A percentile compares a stretch with the other conserved stretches of the same genome.
These are phyloP conservation scores for Lolium multiflorum DNA, from an alignment of 176 grass and related monocot genomes.

Conservation along the genomic window DNA sequence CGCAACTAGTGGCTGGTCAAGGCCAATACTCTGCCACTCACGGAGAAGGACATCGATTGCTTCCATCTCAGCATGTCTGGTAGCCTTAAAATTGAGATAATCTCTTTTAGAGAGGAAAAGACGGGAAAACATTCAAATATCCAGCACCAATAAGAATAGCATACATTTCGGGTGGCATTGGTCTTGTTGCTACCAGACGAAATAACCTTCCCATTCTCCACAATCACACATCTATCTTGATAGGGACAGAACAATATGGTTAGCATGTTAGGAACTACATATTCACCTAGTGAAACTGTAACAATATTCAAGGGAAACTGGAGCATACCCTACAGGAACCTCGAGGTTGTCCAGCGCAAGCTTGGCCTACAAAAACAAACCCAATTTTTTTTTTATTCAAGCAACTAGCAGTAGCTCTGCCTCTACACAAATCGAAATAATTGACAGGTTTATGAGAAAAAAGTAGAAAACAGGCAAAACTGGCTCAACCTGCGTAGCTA, in stretches of 20 bases:
- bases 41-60: slow-evolving; percentile 75
- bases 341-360: slow-evolving; percentile 84
- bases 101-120: neutral
- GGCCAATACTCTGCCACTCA: slow-evolving; percentile 79
- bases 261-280: neutral
- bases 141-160: slow-evolving; percentile 5
- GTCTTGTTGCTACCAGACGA: slow-evolving; percentile 81
- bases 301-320: slow-evolving; percentile 14
- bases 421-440: neutral
- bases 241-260: slow-evolving; percentile 9
- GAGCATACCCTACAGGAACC: slow-evolving; percentile 83
- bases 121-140: slow-evolving; percentile 10
- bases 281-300: neutral
- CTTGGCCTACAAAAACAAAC: slow-evolving; percentile 60
- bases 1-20: slow-evolving; percentile 63
- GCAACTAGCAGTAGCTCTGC: neutral
- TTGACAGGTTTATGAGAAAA: neutral
- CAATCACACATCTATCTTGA: slow-evolving; percentile 73
- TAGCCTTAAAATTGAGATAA: slow-evolving; percentile 57
- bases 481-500: neutral
- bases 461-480: neutral
- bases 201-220: slow-evolving; percentile 79
- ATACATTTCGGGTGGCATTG: slow-evolving; percentile 80
- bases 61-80: slow-evolving; percentile 99
- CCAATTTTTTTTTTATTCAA: neutral